Conservation (phyloP, 1,139 yeast genomes). For the Petasospora rhodanensis region DNA sequence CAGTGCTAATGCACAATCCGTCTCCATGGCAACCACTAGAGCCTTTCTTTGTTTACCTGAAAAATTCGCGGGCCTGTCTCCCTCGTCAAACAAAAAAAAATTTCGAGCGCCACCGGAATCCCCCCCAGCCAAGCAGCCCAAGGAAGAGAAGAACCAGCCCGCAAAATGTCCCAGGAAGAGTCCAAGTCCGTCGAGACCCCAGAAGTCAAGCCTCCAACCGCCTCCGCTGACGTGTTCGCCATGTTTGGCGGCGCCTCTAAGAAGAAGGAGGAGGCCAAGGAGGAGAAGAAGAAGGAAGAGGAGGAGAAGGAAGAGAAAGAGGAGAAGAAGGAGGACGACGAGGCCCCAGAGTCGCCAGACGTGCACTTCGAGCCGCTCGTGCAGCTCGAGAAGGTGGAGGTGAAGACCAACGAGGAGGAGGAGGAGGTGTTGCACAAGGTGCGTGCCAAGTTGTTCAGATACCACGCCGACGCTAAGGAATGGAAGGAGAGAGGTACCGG, state of each 20-base stretch:
- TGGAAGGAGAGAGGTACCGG: constrained; percentile 99
- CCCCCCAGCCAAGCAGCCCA: no score
- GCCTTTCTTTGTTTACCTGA: no score
- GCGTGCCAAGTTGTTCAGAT: constrained; percentile 92
- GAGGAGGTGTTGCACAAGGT: constrained; percentile 87
- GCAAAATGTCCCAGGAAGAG: constrained; percentile 12
- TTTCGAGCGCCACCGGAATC: no score
- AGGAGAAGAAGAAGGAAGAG: constrained; percentile 35
- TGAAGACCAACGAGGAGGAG: constrained; percentile 93
- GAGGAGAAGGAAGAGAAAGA: constrained; percentile 34
- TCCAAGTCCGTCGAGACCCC: constrained; percentile 19
- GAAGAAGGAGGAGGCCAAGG: constrained; percentile 42
- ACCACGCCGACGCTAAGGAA: constrained; percentile 76
- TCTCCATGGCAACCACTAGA: no score
- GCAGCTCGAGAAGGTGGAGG: constrained; percentile 91
- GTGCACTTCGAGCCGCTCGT: constrained; percentile 97
- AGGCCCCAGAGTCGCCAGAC: constrained; percentile 86
- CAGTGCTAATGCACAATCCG: no score
- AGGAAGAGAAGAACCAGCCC: no score
- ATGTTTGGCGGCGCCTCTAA: constrained; percentile 86
- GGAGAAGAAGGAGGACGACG: constrained; percentile 49
- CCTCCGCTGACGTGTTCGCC: constrained; percentile 66
- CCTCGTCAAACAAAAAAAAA: no score
- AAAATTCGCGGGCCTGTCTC: no score
- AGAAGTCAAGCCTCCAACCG: constrained; percentile 43